Base-by-base conservation (phyloP, 306 rosid species). In the Datisca glomerata region DNA sequence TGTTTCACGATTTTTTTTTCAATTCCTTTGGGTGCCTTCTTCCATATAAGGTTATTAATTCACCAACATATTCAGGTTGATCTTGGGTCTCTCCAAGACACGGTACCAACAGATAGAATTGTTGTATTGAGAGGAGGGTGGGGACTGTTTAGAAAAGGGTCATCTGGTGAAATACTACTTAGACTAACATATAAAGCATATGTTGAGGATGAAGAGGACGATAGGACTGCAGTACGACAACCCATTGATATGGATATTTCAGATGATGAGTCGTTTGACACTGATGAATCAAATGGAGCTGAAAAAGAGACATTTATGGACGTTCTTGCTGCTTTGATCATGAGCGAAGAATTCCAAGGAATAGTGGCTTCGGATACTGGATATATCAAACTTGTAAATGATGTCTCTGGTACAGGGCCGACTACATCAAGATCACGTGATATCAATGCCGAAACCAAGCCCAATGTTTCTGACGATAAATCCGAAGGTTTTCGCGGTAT, bases 171-270 rank as follows among this genome's bases (percentile, higher is more conserved):
- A 69, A 73, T 91, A 56, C 77, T 91, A 41, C 79, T 91, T 32
- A 71, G 98, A 51, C 62, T 91, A 62, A 91, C 98, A 11, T 91
- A 91, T 70, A 91, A 84, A 68, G 96, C 98, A 27, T 91, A 91
- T 53, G 98, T 91, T 25, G 98, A 91, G 70, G 98, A 91, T 57
- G 98, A 91, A 61, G 98, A 84, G 64, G 98, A 91, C 59, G 98
- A 91, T 57, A 84, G 47, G 67, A 41, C 69, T 17, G 50, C 19
- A 47, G 36, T 51, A 40, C 34, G 46, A 33, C 75, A 66, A 56
- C 47, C 49, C 39, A 56, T 52, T 42, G 80, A 89, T 46, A 62
- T 38, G n/a, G 83, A 84, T 51, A 57, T 44, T 33, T 81, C 86
- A 35, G 98, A 89, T 44, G 98, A 91, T 16, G 96, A 80, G 55